Evolutionary conservation across 2,329 filamentous ascomycete species (phyloP).

Genomic region (Sordariomycetes sp.): DNA sequence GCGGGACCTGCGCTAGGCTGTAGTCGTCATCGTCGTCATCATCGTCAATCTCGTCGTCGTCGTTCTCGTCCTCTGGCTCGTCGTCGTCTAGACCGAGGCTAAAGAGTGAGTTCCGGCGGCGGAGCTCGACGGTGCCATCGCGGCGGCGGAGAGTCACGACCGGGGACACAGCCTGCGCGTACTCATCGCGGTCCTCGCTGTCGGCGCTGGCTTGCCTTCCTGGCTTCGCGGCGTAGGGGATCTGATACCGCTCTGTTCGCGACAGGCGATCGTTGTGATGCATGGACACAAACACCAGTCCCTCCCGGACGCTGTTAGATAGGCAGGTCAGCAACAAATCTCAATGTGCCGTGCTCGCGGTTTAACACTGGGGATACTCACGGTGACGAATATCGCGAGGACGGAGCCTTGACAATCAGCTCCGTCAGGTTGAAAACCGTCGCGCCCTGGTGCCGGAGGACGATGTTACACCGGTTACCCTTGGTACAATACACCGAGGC

Average conservation of each 20-base stretch:
- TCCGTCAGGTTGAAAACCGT: constrained; percentile 75
- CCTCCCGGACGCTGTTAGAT: constrained; percentile 61
- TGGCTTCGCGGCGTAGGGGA: constrained; percentile 40
- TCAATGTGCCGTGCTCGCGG: not conserved
- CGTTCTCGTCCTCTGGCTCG: constrained; percentile 28
- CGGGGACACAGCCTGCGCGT: constrained; percentile 7
- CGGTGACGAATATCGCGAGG: constrained; percentile 72
- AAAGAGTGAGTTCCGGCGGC: not conserved
- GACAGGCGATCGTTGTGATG: constrained; percentile 60
- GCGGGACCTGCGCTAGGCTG: constrained; percentile 35
- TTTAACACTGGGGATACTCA: constrained; percentile 31
- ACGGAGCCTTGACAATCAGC: constrained; percentile 76
- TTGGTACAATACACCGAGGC: constrained; percentile 84
- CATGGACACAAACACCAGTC: constrained; percentile 88
- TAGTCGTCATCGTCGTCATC: constrained; percentile 21
- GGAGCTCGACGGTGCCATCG: not conserved
- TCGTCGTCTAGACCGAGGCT: constrained; percentile 20
- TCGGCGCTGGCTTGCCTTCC: constrained; percentile 7
- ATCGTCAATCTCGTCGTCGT: constrained; percentile 18
- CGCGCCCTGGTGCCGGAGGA: constrained; percentile 68
- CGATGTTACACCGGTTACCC: constrained; percentile 73
- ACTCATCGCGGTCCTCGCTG: constrained; percentile 10
- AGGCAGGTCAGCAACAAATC: not conserved
- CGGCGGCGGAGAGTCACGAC: not conserved
- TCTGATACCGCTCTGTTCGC: constrained; percentile 62